Evolutionary conservation across 2,329 filamentous ascomycete genomes (phyloP), one percentile per base, ranked within the genome.

Genomic region (Colletotrichum godetiae): DNA sequence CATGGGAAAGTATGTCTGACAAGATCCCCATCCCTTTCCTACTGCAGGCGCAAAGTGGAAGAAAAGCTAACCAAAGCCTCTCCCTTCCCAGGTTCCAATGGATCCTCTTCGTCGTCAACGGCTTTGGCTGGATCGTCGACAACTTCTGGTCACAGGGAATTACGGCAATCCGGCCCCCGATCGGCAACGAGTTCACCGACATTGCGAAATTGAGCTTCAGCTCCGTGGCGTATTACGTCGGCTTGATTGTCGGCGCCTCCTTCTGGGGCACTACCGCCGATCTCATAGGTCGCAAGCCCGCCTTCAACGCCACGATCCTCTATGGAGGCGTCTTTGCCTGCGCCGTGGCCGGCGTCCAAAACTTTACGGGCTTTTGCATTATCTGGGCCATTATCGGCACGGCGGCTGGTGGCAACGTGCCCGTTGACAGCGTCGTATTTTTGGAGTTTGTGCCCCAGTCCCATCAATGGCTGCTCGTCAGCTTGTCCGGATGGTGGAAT

Each of bases 291-390:
- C 82, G 84, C 15, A 80, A 81, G 31, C 84, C 81, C 0, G 85
- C 85, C 0, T 87, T 87, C 77, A 87, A 87, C 67, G 78, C 77
- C 0, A 87, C 86, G 0, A 80, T 87, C 1, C 76, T 87, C 4
- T 78, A 86, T 5, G 82, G 82, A 0, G 84, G 84, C 0, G 83
- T 91, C 2, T 92, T 92, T 75, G 91, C 88, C 0, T 84, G 91
- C 22, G 83, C 88, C 0, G 88, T 88, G 4, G 91, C 90, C 0
- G 88, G 88, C 0, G 86, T 88, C 0, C 88, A 87, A 2, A 91
- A 87, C 73, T 93, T 92, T 71, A 86, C 86, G 1, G 86, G 87
- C 0, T 86, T 91, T 37, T 88, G 86, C 7, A 79, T 82, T 2
- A 88, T 92, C 70, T 89, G 88, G 19, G 89, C 89, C 10, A 80